Conservation (phyloP, 2,329 filamentous ascomycete genomes). For the Colletotrichum sp. region DNA sequence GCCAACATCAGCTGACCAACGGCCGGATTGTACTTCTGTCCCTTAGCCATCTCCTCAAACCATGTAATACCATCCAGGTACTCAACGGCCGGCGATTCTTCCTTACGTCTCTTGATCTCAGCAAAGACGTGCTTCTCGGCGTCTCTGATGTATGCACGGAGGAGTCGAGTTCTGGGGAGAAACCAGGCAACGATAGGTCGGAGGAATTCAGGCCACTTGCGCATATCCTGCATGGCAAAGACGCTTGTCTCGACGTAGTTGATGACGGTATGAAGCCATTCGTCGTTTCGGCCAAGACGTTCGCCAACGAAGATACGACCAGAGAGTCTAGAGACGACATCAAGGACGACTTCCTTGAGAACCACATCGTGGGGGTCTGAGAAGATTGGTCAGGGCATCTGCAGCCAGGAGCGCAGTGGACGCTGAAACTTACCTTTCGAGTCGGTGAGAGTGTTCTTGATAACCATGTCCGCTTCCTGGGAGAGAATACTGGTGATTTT, state of each 20-base stretch:
- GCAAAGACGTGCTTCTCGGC: neutral
- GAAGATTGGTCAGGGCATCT: neutral
- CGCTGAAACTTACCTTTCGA: neutral
- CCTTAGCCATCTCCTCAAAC: neutral
- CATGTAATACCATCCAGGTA: neutral
- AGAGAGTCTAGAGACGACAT: constrained; percentile 50
- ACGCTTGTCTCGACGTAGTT: constrained; percentile 44
- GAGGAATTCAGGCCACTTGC: constrained; percentile 41
- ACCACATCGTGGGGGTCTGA: neutral
- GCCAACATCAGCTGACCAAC: neutral
- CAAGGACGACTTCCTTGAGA: neutral
- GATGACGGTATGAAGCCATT: constrained; percentile 50
- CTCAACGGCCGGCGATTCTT: neutral
- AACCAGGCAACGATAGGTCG: constrained; percentile 47
- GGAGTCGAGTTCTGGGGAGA: constrained; percentile 31
- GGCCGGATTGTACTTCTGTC: neutral
- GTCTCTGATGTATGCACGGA: neutral
- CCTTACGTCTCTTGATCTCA: neutral
- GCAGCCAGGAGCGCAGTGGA: fast-evolving
- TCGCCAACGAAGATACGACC: constrained; percentile 53
- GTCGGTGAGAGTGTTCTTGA: neutral
- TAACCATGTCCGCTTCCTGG: neutral
- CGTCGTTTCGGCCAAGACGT: constrained; percentile 46
- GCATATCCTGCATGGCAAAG: constrained; percentile 38
- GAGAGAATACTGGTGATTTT: neutral